Evolutionary conservation across 2,329 filamentous ascomycete species (phyloP), one percentile per base, ranked within the genome.

Genomic region (Aquanectria penicillioides): DNA sequence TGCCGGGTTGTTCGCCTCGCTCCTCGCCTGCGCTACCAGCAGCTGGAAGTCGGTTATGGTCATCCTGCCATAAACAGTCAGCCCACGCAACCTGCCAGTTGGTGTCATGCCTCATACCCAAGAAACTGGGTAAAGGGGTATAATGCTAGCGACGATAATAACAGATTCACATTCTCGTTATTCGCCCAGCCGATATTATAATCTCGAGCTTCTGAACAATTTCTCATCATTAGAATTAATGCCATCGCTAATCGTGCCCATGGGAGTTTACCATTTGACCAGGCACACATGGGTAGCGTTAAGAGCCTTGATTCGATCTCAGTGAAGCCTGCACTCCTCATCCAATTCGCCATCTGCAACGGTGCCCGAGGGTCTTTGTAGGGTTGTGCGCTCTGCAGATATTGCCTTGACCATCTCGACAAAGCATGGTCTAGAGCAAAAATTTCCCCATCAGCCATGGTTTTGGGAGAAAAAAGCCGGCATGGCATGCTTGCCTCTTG

Each of bases 221-320:
- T 28, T 7, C 6, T 44, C 31, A 23, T 26, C 23, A 31, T 63
- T 36, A 56, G 50, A 10, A 37, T 37, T 26, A 8, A n/a, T 20
- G 13, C 18, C 38, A 22, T 37, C 18, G 7, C 43, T n/a, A 7
- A 28, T 4, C 40, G 18, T 6, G 26, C 8, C n/a, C 11, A 26
- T 31, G 18, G 15, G 13, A 34, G 23, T 57, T n/a, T 78, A 92
- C 90, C 83, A 63, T 73, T 85, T 17, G 88, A 81, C 90, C 90
- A 93, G 25, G 79, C 86, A 71, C 87, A 91, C 73, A 91, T 85
- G 13, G 89, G 90, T 47, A 93, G 73, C 47, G 82, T 86, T 58
- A 93, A 82, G 77, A 91, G 83, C 46, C 79, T 81, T 8, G 82
- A 81, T 68, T 92, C 89, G 34, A 93, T 82, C 31, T 92, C 86